Percentiles rank a stretch among this genome's conserved stretches.
These are phyloP conservation scores for Thalassiosira hispida DNA, from an alignment of 352 stramenopile species.

Conservation along the genomic window DNA sequence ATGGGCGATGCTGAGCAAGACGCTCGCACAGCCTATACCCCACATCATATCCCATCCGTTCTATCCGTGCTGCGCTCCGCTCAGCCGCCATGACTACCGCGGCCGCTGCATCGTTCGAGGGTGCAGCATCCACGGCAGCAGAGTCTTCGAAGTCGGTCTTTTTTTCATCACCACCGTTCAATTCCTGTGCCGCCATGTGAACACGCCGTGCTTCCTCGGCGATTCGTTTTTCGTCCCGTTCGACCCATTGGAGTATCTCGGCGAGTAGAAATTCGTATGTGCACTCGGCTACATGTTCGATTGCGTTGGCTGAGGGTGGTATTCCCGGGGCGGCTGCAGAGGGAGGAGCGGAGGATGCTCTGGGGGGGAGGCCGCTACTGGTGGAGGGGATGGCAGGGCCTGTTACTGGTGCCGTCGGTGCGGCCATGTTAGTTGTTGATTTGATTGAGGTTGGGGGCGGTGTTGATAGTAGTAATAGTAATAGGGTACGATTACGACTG, in stretches of 20 bases:
- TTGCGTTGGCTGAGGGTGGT: conserved; percentile 4
- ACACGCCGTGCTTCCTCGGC: conserved; percentile 36
- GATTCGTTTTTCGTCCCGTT: conserved; percentile 59
- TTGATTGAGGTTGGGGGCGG: conserved; percentile 12
- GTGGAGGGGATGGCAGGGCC: conserved; percentile 17
- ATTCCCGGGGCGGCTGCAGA: not conserved
- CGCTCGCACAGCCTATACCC: conserved; percentile 80
- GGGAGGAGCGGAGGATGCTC: conserved; percentile 35
- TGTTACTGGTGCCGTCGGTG: conserved; percentile 10
- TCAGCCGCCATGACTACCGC: conserved; percentile 74
- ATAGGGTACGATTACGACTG: no score
- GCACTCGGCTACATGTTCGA: conserved; percentile 69
- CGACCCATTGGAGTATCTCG: conserved; percentile 77
- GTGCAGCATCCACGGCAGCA: not conserved
- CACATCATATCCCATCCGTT: conserved; percentile 81
- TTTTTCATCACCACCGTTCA: not conserved
- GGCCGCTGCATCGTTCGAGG: conserved; percentile 34
- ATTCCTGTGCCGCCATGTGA: not conserved
- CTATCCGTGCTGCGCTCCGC: conserved; percentile 74
- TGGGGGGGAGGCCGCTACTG: conserved; percentile 23
- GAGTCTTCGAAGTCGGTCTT: not conserved
- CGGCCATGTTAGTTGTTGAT: conserved; percentile 23
- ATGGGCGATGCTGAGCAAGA: conserved; percentile 76
- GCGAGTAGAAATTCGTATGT: conserved; percentile 79
- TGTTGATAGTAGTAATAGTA: no score